Evolutionary conservation across 192 early-diverging fungal genomes (phyloP).

Genomic region (Rhizoclosmatium globosum): DNA sequence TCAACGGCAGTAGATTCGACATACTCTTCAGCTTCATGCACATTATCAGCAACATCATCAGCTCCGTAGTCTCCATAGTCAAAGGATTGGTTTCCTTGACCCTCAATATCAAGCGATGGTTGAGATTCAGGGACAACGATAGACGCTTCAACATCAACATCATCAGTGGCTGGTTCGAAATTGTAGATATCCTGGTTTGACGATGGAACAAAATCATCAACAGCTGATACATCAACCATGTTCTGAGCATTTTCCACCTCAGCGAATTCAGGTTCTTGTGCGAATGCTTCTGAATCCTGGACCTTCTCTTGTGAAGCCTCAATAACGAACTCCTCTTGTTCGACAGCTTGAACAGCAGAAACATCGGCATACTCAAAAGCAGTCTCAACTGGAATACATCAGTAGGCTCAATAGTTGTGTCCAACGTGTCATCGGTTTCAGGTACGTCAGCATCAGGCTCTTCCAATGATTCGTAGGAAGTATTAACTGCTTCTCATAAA

Average conservation of each 20-base stretch:
- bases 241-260: not conserved
- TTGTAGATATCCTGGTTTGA: not conserved
- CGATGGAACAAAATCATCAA: not conserved
- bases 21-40: not conserved
- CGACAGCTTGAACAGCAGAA: not conserved
- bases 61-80: slow-evolving; percentile 7
- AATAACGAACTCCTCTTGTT: not conserved
- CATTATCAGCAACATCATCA: not conserved
- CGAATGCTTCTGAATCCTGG: not conserved
- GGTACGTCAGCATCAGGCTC: not conserved
- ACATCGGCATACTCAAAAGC: not conserved
- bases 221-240: not conserved
- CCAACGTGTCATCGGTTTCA: not conserved
- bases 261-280: not conserved
- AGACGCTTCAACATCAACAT: not conserved
- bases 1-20: not conserved
- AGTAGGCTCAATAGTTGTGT: not conserved
- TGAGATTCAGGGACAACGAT: too few relatives aligned
- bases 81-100: not conserved
- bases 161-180: not conserved
- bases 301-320: not conserved
- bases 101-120: not conserved
- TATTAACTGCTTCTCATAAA: not conserved
- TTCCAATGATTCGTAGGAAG: not conserved
- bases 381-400: not conserved